Conservation (phyloP, 371 early-diverging fungal genomes). For the Massospora cicadina region DNA sequence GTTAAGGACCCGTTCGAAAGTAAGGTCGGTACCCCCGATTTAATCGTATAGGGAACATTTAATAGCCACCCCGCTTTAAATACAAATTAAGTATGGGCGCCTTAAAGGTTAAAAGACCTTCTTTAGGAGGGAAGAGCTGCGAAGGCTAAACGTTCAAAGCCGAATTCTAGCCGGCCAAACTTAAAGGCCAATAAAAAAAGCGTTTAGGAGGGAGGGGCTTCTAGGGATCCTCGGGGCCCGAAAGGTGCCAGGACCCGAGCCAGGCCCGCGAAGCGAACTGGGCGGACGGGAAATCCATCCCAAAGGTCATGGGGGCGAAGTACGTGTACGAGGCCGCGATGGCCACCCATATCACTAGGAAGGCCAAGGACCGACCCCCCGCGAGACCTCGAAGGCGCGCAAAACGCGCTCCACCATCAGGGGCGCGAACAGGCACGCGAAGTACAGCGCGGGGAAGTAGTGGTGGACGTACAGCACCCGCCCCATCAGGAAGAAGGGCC, state of each 20-base stretch:
- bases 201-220: too few species aligned
- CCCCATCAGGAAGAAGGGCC: conserved; percentile 95
- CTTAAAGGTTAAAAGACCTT: too few species aligned
- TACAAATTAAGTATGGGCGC: too few species aligned
- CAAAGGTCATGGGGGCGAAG: conserved; percentile 9
- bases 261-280: background rate
- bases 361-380: conserved; percentile 8
- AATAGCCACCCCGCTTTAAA: too few species aligned
- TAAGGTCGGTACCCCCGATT: too few species aligned
- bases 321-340: background rate
- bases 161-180: too few species aligned
- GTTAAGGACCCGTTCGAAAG: too few species aligned
- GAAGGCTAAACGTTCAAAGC: too few species aligned
- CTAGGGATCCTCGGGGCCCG: background rate
- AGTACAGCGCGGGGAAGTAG: conserved; percentile 96
- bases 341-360: background rate
- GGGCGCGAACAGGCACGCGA: conserved; percentile 57
- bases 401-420: conserved; percentile 37
- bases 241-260: conserved; percentile 3
- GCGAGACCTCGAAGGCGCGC: conserved; percentile 24
- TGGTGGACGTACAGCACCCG: conserved; percentile 96
- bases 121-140: too few species aligned
- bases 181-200: too few species aligned
- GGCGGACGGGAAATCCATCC: background rate
- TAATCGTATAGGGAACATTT: too few species aligned